phyloP scores from a whole-genome alignment of 2,329 filamentous ascomycete genomes.

The Pyrenophora graminea region DNA sequence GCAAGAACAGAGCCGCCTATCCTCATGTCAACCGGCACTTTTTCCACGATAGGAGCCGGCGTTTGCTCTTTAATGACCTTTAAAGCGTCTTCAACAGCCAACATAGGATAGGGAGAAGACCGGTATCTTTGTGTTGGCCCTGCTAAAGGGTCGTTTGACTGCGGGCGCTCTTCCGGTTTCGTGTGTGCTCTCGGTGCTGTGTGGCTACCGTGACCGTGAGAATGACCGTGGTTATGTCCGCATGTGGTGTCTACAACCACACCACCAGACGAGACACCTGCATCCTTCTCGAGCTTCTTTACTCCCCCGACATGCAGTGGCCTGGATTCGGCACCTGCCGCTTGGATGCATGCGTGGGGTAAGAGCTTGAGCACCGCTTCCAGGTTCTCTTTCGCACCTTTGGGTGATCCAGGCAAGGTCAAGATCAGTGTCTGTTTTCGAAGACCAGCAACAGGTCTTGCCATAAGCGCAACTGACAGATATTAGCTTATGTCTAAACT shows the following conservation, averaged over 20 bases:
- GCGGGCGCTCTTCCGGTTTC: conserved; percentile 59
- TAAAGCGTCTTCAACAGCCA: conserved; percentile 81
- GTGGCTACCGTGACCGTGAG: conserved; percentile 57
- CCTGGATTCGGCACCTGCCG: conserved; percentile 80
- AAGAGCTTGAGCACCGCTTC: conserved; percentile 86
- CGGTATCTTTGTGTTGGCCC: conserved; percentile 73
- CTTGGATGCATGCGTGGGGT: conserved; percentile 92
- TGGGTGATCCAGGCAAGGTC: conserved; percentile 91
- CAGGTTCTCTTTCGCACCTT: conserved; percentile 92
- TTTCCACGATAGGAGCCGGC: conserved; percentile 63
- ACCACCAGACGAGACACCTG: conserved; percentile 55
- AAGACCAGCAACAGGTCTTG: conserved; percentile 86
- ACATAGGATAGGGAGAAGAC: conserved; percentile 89
- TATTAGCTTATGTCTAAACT: conserved; percentile 20
- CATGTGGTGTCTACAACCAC: conserved; percentile 25
- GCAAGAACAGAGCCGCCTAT: conserved; percentile 81
- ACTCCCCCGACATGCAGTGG: conserved; percentile 78
- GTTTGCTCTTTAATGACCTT: conserved; percentile 73
- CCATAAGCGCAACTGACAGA: conserved; percentile 86
- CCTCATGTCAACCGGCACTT: conserved; percentile 63
- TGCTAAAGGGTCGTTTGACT: conserved; percentile 63
- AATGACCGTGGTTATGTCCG: conserved; percentile 54
- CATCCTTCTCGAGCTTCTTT: conserved; percentile 81
- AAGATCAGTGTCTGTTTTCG: conserved; percentile 80
- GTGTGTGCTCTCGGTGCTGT: conserved; percentile 70